phyloP scores from a whole-genome alignment of 1,284 basidiomycete genomes.

The Calocybe gambosa region DNA sequence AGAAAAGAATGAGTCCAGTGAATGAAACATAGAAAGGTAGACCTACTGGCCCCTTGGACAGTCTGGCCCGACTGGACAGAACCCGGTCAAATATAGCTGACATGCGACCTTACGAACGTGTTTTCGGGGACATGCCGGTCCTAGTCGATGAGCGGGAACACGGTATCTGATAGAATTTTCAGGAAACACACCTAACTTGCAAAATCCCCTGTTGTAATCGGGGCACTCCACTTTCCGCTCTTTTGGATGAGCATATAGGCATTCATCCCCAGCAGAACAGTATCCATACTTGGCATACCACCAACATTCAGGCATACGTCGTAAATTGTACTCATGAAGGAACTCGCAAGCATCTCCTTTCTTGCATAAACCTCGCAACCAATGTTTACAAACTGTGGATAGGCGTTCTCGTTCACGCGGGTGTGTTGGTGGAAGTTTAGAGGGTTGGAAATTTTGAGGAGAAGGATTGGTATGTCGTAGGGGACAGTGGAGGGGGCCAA shows the following conservation, averaged over 20 bases:
- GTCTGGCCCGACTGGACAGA: slow-evolving; percentile 91
- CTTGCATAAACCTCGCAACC: slow-evolving; percentile 97
- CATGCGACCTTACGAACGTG: slow-evolving; percentile 91
- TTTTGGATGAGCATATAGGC: slow-evolving; percentile 96
- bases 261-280: slow-evolving; percentile 97
- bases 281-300: slow-evolving; percentile 99
- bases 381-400: slow-evolving; percentile 98
- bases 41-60: slow-evolving; percentile 90
- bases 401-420: slow-evolving; percentile 82
- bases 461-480: slow-evolving; percentile 87
- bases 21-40: slow-evolving; percentile 9
- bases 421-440: slow-evolving; percentile 73
- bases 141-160: slow-evolving; percentile 35
- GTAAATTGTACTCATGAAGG: slow-evolving; percentile 96
- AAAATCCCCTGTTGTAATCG: slow-evolving; percentile 94
- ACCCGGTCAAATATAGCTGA: slow-evolving; percentile 87
- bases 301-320: slow-evolving; percentile 99
- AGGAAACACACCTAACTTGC: slow-evolving; percentile 67
- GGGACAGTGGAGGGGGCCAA: slow-evolving; percentile 84
- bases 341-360: slow-evolving; percentile 99
- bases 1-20: slow-evolving; percentile 19
- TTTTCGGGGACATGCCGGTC: slow-evolving; percentile 86
- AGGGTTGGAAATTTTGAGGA: slow-evolving; percentile 80
- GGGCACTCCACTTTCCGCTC: slow-evolving; percentile 92
- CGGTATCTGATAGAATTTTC: background rate